Conservation (phyloP, 176 grass and related monocot genomes). For the Triticum dicoccoides region DNA sequence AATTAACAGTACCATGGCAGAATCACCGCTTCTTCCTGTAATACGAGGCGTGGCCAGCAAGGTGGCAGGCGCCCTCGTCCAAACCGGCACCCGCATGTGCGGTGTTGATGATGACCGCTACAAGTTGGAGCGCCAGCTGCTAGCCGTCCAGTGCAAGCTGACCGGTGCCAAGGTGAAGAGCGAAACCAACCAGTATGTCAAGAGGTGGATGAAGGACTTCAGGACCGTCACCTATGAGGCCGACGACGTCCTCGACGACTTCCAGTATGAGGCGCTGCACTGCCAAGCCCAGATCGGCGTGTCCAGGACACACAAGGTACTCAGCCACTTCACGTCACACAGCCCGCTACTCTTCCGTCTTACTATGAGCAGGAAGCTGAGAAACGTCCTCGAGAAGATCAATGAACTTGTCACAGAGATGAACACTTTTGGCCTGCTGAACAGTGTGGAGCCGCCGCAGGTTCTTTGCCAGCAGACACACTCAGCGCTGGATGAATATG, state of each 20-base stretch:
- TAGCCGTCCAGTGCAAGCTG: neutral
- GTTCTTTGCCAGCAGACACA: too few relatives aligned
- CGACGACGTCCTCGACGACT: constrained; percentile 45
- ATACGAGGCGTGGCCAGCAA: neutral
- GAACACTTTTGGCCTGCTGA: too few relatives aligned
- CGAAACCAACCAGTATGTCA: neutral
- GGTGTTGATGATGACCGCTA: neutral
- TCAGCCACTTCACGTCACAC: too few relatives aligned
- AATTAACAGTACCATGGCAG: neutral
- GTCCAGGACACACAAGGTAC: too few relatives aligned
- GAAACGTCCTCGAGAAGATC: too few relatives aligned
- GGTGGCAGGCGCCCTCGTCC: neutral
- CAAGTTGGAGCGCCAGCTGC: neutral
- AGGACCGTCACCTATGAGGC: constrained; percentile 27
- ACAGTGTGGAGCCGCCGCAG: too few relatives aligned
- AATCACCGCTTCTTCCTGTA: neutral
- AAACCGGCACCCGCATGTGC: neutral
- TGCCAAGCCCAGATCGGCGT: neutral
- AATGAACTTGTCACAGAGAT: too few relatives aligned
- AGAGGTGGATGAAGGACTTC: neutral
- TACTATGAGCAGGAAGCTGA: too few relatives aligned
- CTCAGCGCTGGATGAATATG: neutral
- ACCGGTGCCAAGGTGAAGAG: neutral
- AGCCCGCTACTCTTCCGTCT: too few relatives aligned
- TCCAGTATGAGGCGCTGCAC: constrained; percentile 27